These are phyloP conservation scores for Suhomyces kilbournensis DNA, from an alignment of 805 yeast genomes.

Conservation along the genomic window DNA sequence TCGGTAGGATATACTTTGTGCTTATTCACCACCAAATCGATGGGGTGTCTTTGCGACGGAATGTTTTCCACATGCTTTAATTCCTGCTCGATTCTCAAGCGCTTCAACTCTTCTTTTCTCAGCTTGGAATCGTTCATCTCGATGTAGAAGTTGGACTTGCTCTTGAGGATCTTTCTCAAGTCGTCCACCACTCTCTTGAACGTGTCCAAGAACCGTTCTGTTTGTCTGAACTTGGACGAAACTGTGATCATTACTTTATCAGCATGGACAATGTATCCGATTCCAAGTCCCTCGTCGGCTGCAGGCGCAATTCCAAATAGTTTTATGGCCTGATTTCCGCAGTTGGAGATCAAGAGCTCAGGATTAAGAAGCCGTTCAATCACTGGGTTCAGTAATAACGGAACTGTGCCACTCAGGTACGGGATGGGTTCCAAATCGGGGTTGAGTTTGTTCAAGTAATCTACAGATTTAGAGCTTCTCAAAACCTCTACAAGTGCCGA, in stretches of 20 bases:
- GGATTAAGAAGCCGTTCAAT: constrained; percentile 35
- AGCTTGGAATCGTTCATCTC: constrained; percentile 30
- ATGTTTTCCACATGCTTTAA: constrained; percentile 24
- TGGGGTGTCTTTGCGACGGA: constrained; percentile 21
- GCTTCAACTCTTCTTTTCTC: constrained; percentile 32
- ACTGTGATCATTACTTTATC: constrained; percentile 78
- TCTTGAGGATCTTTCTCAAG: constrained; percentile 48
- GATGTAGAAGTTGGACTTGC: constrained; percentile 30
- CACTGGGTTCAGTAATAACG: constrained; percentile 32
- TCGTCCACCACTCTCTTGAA: constrained; percentile 61
- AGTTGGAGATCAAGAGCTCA: constrained; percentile 55
- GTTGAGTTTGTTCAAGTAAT: constrained; percentile 42
- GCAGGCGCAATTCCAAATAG: constrained; percentile 93
- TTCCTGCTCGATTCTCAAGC: constrained; percentile 33
- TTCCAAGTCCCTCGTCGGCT: constrained; percentile 86
- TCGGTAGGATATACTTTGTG: constrained; percentile 6
- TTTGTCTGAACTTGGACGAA: constrained; percentile 86
- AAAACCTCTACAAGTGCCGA: constrained; percentile 59
- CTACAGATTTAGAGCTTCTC: constrained; percentile 39
- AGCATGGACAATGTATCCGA: constrained; percentile 82
- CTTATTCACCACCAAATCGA: constrained; percentile 10
- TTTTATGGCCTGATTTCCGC: constrained; percentile 87
- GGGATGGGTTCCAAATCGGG: constrained; percentile 18
- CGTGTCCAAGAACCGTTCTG: constrained; percentile 70
- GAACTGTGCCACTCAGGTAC: constrained; percentile 15